Conservation (phyloP, 176 grass and related monocot species). For the Coix lacrymajobi region DNA sequence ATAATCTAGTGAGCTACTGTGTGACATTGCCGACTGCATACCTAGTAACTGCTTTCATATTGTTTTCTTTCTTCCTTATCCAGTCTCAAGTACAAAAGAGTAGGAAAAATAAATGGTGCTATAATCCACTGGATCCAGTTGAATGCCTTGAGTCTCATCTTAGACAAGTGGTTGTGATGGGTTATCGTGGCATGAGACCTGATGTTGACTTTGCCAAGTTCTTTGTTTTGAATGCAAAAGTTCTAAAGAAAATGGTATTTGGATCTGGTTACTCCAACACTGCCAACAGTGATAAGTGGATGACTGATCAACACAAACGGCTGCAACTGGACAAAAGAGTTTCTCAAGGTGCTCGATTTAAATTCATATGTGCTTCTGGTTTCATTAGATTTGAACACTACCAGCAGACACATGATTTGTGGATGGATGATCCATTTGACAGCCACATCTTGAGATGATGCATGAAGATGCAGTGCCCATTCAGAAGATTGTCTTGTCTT, state of each 20-base stretch:
- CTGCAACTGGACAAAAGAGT: background rate
- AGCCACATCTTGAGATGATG: background rate
- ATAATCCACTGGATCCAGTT: background rate
- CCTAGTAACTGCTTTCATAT: background rate
- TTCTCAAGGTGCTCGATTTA: conserved; percentile 2
- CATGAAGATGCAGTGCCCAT: background rate
- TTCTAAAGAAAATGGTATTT: background rate
- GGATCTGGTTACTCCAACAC: too few relatives aligned
- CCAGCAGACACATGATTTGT: too few relatives aligned
- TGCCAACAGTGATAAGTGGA: conserved; percentile 10
- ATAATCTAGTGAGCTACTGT: background rate
- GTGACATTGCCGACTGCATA: background rate
- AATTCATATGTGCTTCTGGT: background rate
- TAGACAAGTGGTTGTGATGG: background rate
- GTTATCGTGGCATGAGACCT: background rate
- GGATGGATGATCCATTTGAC: background rate
- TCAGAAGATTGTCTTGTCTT: background rate
- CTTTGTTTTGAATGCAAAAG: conserved; percentile 18
- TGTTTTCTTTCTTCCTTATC: background rate
- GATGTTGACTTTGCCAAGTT: conserved; percentile 26
- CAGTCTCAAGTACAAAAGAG: background rate
- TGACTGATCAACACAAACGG: background rate
- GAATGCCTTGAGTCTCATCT: conserved; percentile 18
- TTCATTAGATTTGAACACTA: too few relatives aligned
- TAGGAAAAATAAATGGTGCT: background rate